Base-by-base conservation (phyloP, 2,329 filamentous ascomycete genomes). In the Hypoxylon sp. region DNA sequence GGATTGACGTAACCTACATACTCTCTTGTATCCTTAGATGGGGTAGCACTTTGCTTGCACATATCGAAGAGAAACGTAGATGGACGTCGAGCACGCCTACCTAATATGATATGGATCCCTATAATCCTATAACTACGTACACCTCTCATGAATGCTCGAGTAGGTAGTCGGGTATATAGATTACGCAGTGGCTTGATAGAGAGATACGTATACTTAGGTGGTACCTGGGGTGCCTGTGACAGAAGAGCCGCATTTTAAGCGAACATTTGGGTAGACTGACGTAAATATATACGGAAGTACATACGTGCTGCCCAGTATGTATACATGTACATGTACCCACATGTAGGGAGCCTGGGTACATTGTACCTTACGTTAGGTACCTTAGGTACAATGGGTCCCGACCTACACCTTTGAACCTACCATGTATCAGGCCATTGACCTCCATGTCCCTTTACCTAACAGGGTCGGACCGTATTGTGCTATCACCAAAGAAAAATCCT, bases 1-100 rank as follows among this genome's bases (percentile, higher is more conserved):
- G 83, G 83, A 3, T 70, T 84, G 64, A 60, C 74, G 27, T 74
- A 68, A 53, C 3, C 20, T 66, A 20, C 20, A 20, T 20, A 53
- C 6, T 27, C 22, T 76, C 77, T 1, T 79, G 71, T 75, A 61
- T 58, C 48, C 42, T 17, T 44, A n/a, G n/a, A 11, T 60, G 44
- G 17, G 17, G 33, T 51, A 54, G 49, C 1, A 46, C 17, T 59
- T 10, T 20, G 10, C 8, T 40, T 61, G 53, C 20, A 53, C 31
- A 37, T 30, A 44, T 2, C 17, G 3, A 44, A 22, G 17, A 44
- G 40, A 22, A 22, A 22, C 10, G 40, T 7, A 11, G 25, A 44
- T 44, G 11, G 8, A 13, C 1, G 20, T 20, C 20, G 17, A 11
- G 20, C 40, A 44, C 20, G 20, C 10, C 20, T 20, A 44, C 17